phyloP scores from a whole-genome alignment of 257 asterid species.

The Solanum sejunctum region DNA sequence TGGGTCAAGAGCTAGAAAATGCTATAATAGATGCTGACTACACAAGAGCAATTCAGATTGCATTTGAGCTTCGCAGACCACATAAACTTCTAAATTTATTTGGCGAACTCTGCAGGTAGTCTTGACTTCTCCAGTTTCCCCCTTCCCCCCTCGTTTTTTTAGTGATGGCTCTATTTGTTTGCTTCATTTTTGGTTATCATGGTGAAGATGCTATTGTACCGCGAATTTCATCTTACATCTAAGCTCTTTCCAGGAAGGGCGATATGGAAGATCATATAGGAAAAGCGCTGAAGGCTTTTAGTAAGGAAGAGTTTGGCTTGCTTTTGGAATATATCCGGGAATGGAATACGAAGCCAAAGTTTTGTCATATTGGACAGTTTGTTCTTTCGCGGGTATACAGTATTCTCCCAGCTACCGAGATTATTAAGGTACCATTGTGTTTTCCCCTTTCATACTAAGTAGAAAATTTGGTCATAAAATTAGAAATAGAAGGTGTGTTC shows the following conservation, averaged over 20 bases:
- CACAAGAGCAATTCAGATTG: constrained; percentile 67
- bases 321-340: constrained; percentile 77
- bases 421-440: constrained; percentile 42
- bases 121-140: neutral
- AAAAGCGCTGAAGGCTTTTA: constrained; percentile 46
- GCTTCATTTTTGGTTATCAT: neutral
- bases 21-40: constrained; percentile 73
- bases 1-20: constrained; percentile 90
- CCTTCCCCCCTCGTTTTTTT: neutral
- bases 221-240: neutral
- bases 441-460: neutral
- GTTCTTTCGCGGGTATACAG: constrained; percentile 41
- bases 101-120: constrained; percentile 66
- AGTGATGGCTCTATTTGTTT: neutral
- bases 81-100: constrained; percentile 49
- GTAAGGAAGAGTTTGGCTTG: constrained; percentile 44
- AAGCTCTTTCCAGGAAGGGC: constrained; percentile 33
- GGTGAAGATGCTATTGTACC: neutral
- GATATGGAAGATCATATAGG: constrained; percentile 35
- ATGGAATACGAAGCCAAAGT: constrained; percentile 90
- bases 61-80: constrained; percentile 88
- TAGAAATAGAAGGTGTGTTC: neutral
- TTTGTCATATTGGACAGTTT: constrained; percentile 69
- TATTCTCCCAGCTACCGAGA: constrained; percentile 55
- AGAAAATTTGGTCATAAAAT: neutral